Evolutionary conservation across 164 flowering plant species (phyloP).

Genomic region (Stephania cephalantha): DNA sequence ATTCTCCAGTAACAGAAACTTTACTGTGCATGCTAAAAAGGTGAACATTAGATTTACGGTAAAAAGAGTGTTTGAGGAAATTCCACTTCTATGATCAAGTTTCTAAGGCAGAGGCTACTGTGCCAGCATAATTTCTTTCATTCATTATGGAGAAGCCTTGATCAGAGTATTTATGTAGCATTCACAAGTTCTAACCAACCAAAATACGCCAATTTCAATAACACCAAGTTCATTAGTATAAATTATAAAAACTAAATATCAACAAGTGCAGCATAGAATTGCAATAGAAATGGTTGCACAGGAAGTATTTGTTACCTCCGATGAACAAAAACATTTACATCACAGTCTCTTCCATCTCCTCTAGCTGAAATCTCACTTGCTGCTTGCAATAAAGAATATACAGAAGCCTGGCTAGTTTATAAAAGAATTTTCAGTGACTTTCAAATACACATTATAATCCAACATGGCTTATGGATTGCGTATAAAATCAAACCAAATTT

Average conservation of each 20-base stretch:
- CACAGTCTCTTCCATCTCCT: conserved; percentile 83
- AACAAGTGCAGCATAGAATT: neutral
- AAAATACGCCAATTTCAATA: neutral
- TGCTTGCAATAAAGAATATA: conserved; percentile 79
- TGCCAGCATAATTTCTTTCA: neutral
- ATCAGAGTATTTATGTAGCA: neutral
- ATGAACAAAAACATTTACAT: conserved; percentile 75
- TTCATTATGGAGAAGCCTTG: neutral
- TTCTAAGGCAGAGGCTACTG: neutral
- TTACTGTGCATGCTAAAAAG: neutral
- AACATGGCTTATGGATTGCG: neutral
- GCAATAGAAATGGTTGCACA: neutral
- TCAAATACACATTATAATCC: neutral
- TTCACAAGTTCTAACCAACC: neutral
- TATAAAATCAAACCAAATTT: neutral
- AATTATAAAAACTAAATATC: neutral
- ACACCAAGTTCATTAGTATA: neutral
- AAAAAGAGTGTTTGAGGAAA: neutral
- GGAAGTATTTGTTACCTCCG: conserved; percentile 49
- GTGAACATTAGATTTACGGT: neutral
- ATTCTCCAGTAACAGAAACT: neutral
- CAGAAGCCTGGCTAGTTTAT: conserved; percentile 58
- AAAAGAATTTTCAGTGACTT: conserved; percentile 1
- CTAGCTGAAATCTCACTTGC: conserved; percentile 73
- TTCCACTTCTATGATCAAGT: neutral